These are phyloP conservation scores for Ogataea paraovalis DNA, from an alignment of 805 yeast species.

Conservation along the genomic window DNA sequence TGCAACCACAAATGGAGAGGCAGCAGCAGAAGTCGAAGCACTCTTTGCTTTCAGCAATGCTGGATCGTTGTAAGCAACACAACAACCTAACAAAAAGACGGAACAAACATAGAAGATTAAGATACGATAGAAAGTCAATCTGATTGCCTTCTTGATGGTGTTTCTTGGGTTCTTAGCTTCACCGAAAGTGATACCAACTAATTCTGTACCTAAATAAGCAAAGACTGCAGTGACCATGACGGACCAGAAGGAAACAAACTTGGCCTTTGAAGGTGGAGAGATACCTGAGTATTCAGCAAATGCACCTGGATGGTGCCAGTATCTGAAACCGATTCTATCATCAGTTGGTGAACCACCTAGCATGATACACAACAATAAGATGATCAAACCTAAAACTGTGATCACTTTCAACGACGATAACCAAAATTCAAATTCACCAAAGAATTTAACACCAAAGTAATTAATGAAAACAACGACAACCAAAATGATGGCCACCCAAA, in stretches of 20 bases:
- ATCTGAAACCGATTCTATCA: constrained; percentile 49
- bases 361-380: constrained; percentile 59
- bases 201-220: constrained; percentile 49
- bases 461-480: constrained; percentile 39
- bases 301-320: constrained; percentile 43
- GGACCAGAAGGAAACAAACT: constrained; percentile 50
- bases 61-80: constrained; percentile 51
- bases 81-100: constrained; percentile 51
- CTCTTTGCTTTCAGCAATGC: constrained; percentile 39
- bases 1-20: constrained; percentile 85
- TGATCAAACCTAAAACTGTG: constrained; percentile 62
- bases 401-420: constrained; percentile 60
- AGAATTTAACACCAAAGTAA: constrained; percentile 44
- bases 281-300: constrained; percentile 43
- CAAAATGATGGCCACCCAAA: constrained; percentile 45
- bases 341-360: constrained; percentile 77
- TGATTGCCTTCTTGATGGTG: constrained; percentile 50
- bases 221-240: constrained; percentile 50
- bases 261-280: constrained; percentile 37
- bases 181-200: constrained; percentile 45
- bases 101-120: constrained; percentile 49
- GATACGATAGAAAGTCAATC: constrained; percentile 52
- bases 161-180: constrained; percentile 47
- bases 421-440: constrained; percentile 52
- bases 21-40: constrained; percentile 55